Evolutionary conservation across 192 early-diverging fungal genomes (phyloP).

Genomic region (Podila epigama): DNA sequence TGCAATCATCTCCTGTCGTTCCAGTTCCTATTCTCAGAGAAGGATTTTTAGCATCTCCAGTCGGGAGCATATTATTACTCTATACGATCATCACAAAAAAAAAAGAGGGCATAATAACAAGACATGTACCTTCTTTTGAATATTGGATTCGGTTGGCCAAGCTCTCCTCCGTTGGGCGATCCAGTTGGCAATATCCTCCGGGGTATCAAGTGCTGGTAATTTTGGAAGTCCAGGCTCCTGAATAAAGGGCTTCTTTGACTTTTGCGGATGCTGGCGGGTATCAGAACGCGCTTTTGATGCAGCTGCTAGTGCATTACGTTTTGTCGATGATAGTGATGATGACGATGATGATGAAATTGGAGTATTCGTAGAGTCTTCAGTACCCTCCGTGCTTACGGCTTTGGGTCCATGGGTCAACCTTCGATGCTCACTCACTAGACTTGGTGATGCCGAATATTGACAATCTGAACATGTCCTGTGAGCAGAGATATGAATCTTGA

Average conservation of each 20-base stretch:
- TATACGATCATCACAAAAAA: not conserved
- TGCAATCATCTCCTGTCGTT: slow-evolving; percentile 43
- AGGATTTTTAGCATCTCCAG: not conserved
- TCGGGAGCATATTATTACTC: not conserved
- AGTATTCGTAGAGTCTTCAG: not conserved
- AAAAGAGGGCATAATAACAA: not conserved
- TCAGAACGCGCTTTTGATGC: not conserved
- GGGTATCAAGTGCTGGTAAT: slow-evolving; percentile 22
- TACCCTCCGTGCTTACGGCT: not conserved
- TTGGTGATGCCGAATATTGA: slow-evolving; percentile 28
- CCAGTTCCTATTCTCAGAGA: slow-evolving; percentile 18
- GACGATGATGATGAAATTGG: not conserved
- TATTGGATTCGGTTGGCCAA: slow-evolving; percentile 43
- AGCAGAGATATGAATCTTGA: slow-evolving; percentile 19
- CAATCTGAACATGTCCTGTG: slow-evolving; percentile 43
- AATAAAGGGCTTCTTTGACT: not conserved
- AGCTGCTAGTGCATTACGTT: not conserved
- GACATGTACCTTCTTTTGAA: slow-evolving; percentile 28
- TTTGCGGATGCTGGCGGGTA: not conserved
- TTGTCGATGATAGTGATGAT: not conserved
- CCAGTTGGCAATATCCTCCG: slow-evolving; percentile 45
- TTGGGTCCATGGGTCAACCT: slow-evolving; percentile 27
- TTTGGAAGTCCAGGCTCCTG: not conserved
- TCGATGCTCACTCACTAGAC: slow-evolving; percentile 39
- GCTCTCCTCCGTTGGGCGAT: slow-evolving; percentile 36